Percentiles rank a stretch among this genome's conserved stretches.
Evolutionary conservation across 257 asterid genomes (phyloP).

Genomic region (Solanum chiquidenum): DNA sequence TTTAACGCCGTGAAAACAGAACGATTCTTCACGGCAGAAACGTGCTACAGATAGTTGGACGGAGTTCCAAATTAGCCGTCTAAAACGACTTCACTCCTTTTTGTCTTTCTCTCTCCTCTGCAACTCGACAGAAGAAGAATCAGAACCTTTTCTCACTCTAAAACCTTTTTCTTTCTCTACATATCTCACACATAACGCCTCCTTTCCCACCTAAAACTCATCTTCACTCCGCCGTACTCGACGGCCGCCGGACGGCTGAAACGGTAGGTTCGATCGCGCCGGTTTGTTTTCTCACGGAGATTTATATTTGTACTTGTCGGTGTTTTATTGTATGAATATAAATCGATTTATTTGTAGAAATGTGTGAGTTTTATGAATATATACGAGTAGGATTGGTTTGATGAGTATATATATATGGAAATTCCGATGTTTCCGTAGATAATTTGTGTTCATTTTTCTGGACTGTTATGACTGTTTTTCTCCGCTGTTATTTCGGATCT

Average conservation of each 20-base stretch:
- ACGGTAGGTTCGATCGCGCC: slow-evolving; percentile 27
- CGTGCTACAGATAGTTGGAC: slow-evolving; percentile 13
- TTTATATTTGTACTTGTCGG: background rate
- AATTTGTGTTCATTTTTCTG: slow-evolving; percentile 10
- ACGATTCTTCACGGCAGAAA: background rate
- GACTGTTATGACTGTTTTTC: slow-evolving; percentile 21
- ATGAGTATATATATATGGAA: slow-evolving; percentile 3
- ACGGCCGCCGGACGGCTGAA: slow-evolving; percentile 22
- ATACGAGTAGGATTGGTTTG: background rate
- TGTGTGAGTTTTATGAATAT: background rate
- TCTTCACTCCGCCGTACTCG: slow-evolving; percentile 14
- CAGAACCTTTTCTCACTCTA: slow-evolving; percentile 34
- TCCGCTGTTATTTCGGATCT: slow-evolving; percentile 51
- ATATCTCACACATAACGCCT: background rate
- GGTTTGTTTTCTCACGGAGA: background rate
- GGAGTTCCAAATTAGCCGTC: slow-evolving; percentile 24
- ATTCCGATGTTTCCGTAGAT: slow-evolving; percentile 11
- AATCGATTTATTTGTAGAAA: background rate
- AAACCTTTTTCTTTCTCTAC: slow-evolving; percentile 8
- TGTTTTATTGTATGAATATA: background rate
- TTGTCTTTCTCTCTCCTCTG: slow-evolving; percentile 13
- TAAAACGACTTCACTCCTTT: slow-evolving; percentile 14
- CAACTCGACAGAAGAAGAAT: slow-evolving; percentile 21
- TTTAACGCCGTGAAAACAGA: slow-evolving; percentile 29
- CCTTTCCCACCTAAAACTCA: slow-evolving; percentile 15